Evolutionary conservation across 1,284 basidiomycete species (phyloP).

Genomic region (Moesziomyces globuligerus): DNA sequence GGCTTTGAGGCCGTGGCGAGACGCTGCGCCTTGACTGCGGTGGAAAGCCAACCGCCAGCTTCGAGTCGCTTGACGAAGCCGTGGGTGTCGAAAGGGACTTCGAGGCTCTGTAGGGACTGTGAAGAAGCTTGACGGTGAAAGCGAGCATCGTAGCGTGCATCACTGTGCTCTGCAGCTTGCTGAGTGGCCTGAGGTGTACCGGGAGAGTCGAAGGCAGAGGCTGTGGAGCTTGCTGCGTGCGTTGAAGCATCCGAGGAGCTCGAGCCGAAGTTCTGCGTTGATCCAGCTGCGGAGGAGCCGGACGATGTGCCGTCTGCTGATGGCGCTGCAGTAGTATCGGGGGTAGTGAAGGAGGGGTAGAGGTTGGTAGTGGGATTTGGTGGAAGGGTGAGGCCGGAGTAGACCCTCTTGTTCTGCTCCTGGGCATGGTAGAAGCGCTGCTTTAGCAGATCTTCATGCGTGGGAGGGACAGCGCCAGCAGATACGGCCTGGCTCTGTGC

Average conservation of each 20-base stretch:
- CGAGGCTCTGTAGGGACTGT: slow-evolving; percentile 33
- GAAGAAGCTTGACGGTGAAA: slow-evolving; percentile 27
- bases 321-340: slow-evolving; percentile 9
- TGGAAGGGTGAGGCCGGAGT: slow-evolving; percentile 30
- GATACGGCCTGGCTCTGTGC: slow-evolving; percentile 7
- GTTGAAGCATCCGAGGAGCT: slow-evolving; percentile 12
- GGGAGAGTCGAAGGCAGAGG: slow-evolving; percentile 12
- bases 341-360: slow-evolving; percentile 38
- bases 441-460: slow-evolving; percentile 54
- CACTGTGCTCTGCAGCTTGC: slow-evolving; percentile 1
- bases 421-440: slow-evolving; percentile 60
- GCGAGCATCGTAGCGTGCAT: slow-evolving; percentile 28
- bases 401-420: slow-evolving; percentile 49
- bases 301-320: slow-evolving; percentile 8
- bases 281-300: slow-evolving; percentile 1
- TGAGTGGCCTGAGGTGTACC: slow-evolving; percentile 6
- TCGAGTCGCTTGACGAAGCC: slow-evolving; percentile 58
- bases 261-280: slow-evolving; percentile 6
- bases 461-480: slow-evolving; percentile 14
- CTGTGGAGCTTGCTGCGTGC: slow-evolving; percentile 7
- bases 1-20: slow-evolving; percentile 9
- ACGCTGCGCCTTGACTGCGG: slow-evolving; percentile 15
- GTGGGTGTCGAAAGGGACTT: slow-evolving; percentile 63
- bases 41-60: slow-evolving; percentile 54
- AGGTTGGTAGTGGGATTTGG: slow-evolving; percentile 26